Evolutionary conservation across 306 rosid species (phyloP), one percentile per base, ranked within the genome.

Genomic region (Fagus sylvatica): DNA sequence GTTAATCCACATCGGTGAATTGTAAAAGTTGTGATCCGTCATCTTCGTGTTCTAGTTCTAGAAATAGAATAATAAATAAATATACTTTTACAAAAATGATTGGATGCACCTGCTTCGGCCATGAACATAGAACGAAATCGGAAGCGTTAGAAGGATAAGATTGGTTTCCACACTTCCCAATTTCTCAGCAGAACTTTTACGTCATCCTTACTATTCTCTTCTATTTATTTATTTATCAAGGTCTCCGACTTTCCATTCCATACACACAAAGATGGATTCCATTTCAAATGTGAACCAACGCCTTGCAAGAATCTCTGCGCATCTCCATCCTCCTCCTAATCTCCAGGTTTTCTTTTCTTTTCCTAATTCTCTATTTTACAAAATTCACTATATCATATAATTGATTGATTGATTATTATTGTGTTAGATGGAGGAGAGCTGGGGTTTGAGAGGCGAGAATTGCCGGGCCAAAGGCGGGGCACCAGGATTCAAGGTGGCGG

Each of bases 381-480:
- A 8, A 46, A 46, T 46, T 10, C 15, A 8, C 4, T 46, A 46
- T 10, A 13, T 46, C 8, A 46, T 46, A 2, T 46, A 46, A 46
- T 46, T 10, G 51, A 46, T 46, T 10, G 51, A 46, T 8, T 46
- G 3, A 2, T 9, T 46, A 9, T 46, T 13, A 46, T 46, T 8
- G 11, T 46, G 3, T 10, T 46, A 90, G 96, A 76, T 79, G 85
- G 92, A 85, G 62, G 90, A 79, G 16, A 74, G 12, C 72, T 83
- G 85, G 17, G 69, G 46, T 53, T 37, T 94, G 89, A 76, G 72
- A 13, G 76, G 75, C 59, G 85, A 53, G 12, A 70, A 84, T 70
- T 94, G 98, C 85, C 85, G 98, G 71, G 99, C 93, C 49, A 96
- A 93, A 72, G 99, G 99, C 7, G 94, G 97, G 5, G 70, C 97